Evolutionary conservation across 495 filamentous ascomycete genomes (phyloP).

Genomic region (Xylaria curta): DNA sequence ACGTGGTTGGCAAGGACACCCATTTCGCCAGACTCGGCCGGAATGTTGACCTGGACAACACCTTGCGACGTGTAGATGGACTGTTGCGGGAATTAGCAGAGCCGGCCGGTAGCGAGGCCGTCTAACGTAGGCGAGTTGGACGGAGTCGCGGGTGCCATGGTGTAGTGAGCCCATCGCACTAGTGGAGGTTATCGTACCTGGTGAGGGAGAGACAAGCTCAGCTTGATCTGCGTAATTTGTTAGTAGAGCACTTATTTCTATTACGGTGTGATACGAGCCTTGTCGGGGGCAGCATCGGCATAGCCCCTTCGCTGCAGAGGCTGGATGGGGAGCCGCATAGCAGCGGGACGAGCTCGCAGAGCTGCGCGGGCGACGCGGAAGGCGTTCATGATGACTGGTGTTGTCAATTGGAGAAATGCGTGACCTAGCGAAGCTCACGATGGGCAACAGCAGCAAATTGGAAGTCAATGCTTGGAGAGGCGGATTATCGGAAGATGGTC

Average conservation of each 20-base stretch:
- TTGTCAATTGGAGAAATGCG: slow-evolving; percentile 54
- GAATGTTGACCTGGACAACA: slow-evolving; percentile 95
- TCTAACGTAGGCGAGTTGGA: slow-evolving; percentile 18
- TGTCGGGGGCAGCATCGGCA: slow-evolving; percentile 89
- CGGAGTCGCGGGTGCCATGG: slow-evolving; percentile 21
- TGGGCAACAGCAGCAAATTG: slow-evolving; percentile 48
- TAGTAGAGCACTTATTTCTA: slow-evolving; percentile 18
- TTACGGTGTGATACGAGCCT: slow-evolving; percentile 49
- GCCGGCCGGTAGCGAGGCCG: slow-evolving; percentile 26
- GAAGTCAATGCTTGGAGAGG: slow-evolving; percentile 48
- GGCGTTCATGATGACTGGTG: slow-evolving; percentile 79
- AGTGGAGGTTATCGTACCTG: slow-evolving; percentile 70
- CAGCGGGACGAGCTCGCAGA: slow-evolving; percentile 75
- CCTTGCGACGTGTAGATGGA: slow-evolving; percentile 67
- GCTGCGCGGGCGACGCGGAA: slow-evolving; percentile 88
- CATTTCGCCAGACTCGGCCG: slow-evolving; percentile 98
- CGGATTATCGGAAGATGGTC: slow-evolving; percentile 46
- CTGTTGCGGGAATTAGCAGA: slow-evolving; percentile 58
- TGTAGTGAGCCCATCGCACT: neutral
- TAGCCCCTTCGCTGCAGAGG: slow-evolving; percentile 86
- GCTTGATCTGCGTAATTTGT: slow-evolving; percentile 74
- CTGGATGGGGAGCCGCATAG: slow-evolving; percentile 71
- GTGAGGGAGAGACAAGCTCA: slow-evolving; percentile 95
- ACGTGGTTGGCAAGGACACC: slow-evolving; percentile 99
- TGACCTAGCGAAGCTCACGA: slow-evolving; percentile 42